phyloP scores from a whole-genome alignment of 2,329 filamentous ascomycete genomes.

The Colletotrichum sidae region DNA sequence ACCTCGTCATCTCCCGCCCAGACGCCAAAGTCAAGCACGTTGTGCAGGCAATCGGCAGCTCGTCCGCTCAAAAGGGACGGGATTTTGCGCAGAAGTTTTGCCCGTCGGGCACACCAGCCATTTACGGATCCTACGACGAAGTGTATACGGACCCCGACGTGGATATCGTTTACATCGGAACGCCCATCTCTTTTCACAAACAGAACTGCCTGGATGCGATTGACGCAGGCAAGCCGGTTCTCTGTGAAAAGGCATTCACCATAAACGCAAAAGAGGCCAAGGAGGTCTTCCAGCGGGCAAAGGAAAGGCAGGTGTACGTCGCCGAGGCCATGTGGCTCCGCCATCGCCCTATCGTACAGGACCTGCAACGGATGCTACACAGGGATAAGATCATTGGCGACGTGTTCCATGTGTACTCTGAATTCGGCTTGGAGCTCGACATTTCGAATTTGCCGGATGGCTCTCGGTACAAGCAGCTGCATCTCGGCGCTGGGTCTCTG shows the following conservation, averaged over 20 bases:
- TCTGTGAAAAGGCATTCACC: constrained; percentile 60
- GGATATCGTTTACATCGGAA: constrained; percentile 60
- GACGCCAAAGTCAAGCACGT: constrained; percentile 52
- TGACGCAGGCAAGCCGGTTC: constrained; percentile 53
- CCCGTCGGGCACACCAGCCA: constrained; percentile 42
- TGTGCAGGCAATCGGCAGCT: constrained; percentile 56
- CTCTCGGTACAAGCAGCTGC: constrained; percentile 50
- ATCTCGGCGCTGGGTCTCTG: constrained; percentile 55
- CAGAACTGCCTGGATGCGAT: constrained; percentile 57
- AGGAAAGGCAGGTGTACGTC: constrained; percentile 53
- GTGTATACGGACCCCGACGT: constrained; percentile 54
- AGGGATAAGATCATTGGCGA: constrained; percentile 53
- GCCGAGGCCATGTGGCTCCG: constrained; percentile 61
- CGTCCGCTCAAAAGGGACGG: constrained; percentile 50
- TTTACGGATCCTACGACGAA: constrained; percentile 54
- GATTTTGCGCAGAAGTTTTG: constrained; percentile 51
- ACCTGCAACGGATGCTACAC: constrained; percentile 50
- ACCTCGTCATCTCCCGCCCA: constrained; percentile 51
- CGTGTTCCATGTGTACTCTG: constrained; percentile 51
- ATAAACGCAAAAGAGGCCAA: constrained; percentile 53
- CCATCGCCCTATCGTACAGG: constrained; percentile 52
- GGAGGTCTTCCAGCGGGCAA: constrained; percentile 53
- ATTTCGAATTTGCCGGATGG: constrained; percentile 45
- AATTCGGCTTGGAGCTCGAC: constrained; percentile 53
- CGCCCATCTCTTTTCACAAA: constrained; percentile 57